phyloP scores from a whole-genome alignment of 164 flowering plant genomes.

The Nelumbo lutea region DNA sequence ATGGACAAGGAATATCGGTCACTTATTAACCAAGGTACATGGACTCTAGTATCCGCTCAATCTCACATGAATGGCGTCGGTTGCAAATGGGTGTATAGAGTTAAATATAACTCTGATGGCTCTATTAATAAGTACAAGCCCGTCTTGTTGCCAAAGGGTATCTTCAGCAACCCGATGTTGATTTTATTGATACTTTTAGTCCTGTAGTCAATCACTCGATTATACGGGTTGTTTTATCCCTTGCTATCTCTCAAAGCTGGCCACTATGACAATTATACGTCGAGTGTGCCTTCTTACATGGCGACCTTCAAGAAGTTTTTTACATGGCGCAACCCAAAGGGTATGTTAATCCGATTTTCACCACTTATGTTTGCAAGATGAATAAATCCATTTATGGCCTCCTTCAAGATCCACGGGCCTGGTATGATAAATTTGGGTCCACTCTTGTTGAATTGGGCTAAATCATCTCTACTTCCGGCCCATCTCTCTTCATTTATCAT shows the following conservation, averaged over 20 bases:
- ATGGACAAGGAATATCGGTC: too few relatives aligned
- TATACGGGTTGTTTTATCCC: background rate
- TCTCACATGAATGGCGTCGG: too few relatives aligned
- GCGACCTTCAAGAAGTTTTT: background rate
- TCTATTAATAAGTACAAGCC: too few relatives aligned
- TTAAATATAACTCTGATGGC: too few relatives aligned
- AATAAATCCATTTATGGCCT: background rate
- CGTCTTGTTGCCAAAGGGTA: too few relatives aligned
- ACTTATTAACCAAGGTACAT: too few relatives aligned
- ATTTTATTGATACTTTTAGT: background rate
- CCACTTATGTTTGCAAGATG: background rate
- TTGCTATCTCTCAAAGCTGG: background rate
- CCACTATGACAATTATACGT: background rate
- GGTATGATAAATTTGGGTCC: background rate
- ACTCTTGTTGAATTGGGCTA: too few relatives aligned
- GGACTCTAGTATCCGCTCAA: too few relatives aligned
- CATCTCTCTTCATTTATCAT: too few relatives aligned
- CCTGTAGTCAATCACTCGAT: background rate
- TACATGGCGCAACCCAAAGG: background rate
- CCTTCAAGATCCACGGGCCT: background rate
- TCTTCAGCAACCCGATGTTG: background rate
- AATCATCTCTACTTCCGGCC: too few relatives aligned
- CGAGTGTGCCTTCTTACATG: background rate
- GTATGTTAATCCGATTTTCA: background rate
- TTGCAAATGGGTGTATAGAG: too few relatives aligned